Percentiles rank a stretch among this genome's conserved stretches.
These are phyloP conservation scores for Elongisporangium prolatum DNA, from an alignment of 352 stramenopile genomes.

Conservation along the genomic window DNA sequence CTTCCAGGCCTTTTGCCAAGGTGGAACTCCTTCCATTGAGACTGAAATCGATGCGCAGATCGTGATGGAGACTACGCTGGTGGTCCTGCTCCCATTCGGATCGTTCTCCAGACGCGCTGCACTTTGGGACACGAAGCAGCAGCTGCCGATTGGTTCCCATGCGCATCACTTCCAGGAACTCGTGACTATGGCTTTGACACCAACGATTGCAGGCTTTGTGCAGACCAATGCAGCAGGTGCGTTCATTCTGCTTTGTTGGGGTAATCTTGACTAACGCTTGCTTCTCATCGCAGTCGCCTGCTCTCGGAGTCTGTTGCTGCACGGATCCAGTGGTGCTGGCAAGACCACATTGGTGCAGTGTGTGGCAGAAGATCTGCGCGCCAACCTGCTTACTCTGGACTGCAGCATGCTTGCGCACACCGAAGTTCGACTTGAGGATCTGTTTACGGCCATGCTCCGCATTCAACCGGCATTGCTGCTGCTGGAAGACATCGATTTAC, in stretches of 20 bases:
- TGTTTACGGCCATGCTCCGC: slow-evolving; percentile 65
- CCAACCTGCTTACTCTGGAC: slow-evolving; percentile 66
- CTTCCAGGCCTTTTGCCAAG: slow-evolving; percentile 38
- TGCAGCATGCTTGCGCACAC: slow-evolving; percentile 46
- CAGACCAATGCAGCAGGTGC: not conserved
- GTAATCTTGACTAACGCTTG: not conserved
- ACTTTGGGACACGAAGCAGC: not conserved
- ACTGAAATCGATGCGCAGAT: slow-evolving; percentile 24
- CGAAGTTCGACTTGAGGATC: slow-evolving; percentile 45
- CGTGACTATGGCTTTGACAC: slow-evolving; percentile 27
- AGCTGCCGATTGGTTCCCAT: slow-evolving; percentile 37
- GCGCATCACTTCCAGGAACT: slow-evolving; percentile 31
- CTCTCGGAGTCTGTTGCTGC: slow-evolving; percentile 48
- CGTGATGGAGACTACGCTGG: slow-evolving; percentile 54
- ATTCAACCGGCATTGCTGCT: slow-evolving; percentile 68
- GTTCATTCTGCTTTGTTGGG: not conserved
- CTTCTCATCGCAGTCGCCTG: slow-evolving; percentile 7
- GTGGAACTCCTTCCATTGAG: not conserved
- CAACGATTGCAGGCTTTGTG: not conserved
- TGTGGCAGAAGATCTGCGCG: slow-evolving; percentile 34
- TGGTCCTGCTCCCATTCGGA: slow-evolving; percentile 48
- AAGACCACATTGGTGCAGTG: slow-evolving; percentile 70
- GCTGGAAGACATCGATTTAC: slow-evolving; percentile 68
- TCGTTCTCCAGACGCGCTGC: slow-evolving; percentile 3
- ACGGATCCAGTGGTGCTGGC: slow-evolving; percentile 59